Conservation (phyloP, 2,329 filamentous ascomycete genomes). For the Arachnomyces sp. region DNA sequence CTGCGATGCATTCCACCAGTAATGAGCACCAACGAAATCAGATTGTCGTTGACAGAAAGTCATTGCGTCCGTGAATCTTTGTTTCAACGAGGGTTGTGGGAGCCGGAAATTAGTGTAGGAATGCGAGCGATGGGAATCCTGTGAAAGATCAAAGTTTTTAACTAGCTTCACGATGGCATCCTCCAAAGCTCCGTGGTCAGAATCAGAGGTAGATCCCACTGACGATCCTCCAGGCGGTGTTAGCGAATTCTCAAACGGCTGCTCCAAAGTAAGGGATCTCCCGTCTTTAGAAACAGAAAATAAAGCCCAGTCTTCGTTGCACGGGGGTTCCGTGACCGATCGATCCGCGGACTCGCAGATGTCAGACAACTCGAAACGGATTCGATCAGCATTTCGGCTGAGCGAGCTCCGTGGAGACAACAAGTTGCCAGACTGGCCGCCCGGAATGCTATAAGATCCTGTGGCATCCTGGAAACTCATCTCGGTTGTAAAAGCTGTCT, state of each 20-base stretch:
- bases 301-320: conserved; percentile 74
- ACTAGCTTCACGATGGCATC: conserved; percentile 74
- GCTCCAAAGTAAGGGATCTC: conserved; percentile 61
- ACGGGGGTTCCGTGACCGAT: conserved; percentile 65
- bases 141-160: conserved; percentile 73
- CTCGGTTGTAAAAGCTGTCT: conserved; percentile 25
- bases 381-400: conserved; percentile 29
- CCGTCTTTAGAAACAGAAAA: conserved; percentile 71
- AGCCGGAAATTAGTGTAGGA: background rate
- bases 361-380: conserved; percentile 35
- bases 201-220: no score
- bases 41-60: conserved; percentile 69
- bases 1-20: conserved; percentile 76
- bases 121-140: conserved; percentile 29
- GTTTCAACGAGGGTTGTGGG: conserved; percentile 22
- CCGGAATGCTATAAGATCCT: conserved; percentile 10
- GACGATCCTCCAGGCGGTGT: conserved; percentile 22
- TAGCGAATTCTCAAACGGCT: conserved; percentile 52
- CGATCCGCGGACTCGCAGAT: conserved; percentile 29
- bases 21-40: conserved; percentile 75
- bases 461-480: conserved; percentile 18
- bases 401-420: conserved; percentile 19
- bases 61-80: conserved; percentile 57
- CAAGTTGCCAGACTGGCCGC: conserved; percentile 9
- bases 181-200: conserved; percentile 70